Base-by-base conservation (phyloP, 2,329 filamentous ascomycete genomes). In the Cordyceps cicadae region DNA sequence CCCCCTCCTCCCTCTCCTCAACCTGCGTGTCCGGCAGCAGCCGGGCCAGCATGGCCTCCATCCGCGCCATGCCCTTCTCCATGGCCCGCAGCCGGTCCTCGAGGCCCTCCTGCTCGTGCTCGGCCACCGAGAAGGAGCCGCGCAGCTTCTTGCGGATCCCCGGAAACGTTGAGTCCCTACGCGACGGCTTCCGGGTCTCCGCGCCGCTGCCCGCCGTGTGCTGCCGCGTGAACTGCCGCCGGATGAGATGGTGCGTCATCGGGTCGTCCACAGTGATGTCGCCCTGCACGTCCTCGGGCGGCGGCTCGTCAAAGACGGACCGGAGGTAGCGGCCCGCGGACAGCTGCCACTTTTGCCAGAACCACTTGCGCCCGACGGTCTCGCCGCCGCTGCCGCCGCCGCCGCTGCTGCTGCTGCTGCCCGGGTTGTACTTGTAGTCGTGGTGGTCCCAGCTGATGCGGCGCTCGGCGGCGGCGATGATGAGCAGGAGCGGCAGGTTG, bases 401-500 rank as follows among this genome's bases (percentile, higher is more conserved):
- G 29, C 19, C 37, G 64, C 39, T 21, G 41, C 64, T 62, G 45
- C 68, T 66, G 29, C 19, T 37, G 64, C 39, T 46, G 19, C 62
- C 46, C 49, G 65, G 66, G 17, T 64, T 67, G 51, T 59, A 46
- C 37, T 59, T 53, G 57, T 53, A 54, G 49, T 59, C 41, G 24
- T 59, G 37, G 24, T 29, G 37, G 41, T 53, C 50, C 87, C 88
- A 90, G 17, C 92, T 79, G 11, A 84, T 77, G 6, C 82, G 81
- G 55, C 90, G 84, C 72, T 95, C 90, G 63, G 86, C 81, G 21
- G 86, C 74, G 19, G 86, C 84, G 63, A 95, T 88, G 62, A 87
- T 67, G 4, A 93, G 79, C 1, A 95, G 78, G 5, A 92, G 76
- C 0, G 90, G 90, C 2, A 89, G 79, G 71, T 94, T 94, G 67